These are phyloP conservation scores for Cicer bijugum DNA, from an alignment of 306 rosid genomes.

Conservation along the genomic window DNA sequence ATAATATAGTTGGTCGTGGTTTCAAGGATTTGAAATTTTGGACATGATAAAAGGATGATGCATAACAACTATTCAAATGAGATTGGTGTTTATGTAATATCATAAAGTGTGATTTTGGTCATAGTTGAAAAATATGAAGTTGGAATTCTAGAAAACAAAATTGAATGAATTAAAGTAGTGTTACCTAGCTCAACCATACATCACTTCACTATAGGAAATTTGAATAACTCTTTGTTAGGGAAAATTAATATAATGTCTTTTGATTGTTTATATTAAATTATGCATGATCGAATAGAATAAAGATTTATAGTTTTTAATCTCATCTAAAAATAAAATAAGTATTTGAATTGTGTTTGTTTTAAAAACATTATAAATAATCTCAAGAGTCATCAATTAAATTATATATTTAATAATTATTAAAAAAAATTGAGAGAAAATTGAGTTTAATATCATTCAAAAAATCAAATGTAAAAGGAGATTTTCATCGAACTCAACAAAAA, in stretches of 20 bases:
- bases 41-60: conserved; percentile 1
- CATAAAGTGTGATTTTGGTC: conserved; percentile 24
- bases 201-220: not conserved
- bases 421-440: too few species aligned
- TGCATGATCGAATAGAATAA: not conserved
- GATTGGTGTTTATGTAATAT: conserved; percentile 16
- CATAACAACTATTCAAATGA: not conserved
- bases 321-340: too few species aligned
- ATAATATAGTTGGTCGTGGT: conserved; percentile 1
- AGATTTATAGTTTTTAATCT: too few species aligned
- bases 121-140: conserved; percentile 22
- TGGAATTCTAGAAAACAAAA: conserved; percentile 29
- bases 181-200: conserved; percentile 30
- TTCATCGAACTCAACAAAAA: too few species aligned
- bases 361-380: too few species aligned
- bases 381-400: too few species aligned
- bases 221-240: conserved; percentile 10
- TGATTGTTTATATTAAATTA: not conserved
- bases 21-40: conserved; percentile 28
- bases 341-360: too few species aligned
- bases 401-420: too few species aligned
- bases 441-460: too few species aligned
- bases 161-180: conserved; percentile 16
- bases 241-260: not conserved
- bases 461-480: too few species aligned